Conservation (phyloP, 805 yeast species). For the Metschnikowia drakensbergensis region DNA sequence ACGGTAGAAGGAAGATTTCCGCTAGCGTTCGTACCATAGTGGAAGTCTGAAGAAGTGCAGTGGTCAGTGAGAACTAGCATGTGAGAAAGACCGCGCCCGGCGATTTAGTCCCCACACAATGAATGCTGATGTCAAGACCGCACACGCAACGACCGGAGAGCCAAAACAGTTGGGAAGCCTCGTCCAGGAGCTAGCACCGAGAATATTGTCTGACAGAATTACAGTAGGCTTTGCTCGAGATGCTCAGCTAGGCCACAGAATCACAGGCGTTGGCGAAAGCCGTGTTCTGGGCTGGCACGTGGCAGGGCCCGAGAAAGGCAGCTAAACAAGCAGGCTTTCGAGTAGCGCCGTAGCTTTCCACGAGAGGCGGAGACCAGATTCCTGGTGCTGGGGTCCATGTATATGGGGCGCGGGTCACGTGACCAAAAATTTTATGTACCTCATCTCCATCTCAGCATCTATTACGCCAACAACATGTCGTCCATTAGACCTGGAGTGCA, state of each 20-base stretch:
- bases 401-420: conserved; percentile 7
- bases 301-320: too few species aligned
- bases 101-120: neutral
- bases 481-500: conserved; percentile 62
- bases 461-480: conserved; percentile 52
- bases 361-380: too few species aligned
- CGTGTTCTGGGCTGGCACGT: too few species aligned
- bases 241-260: too few species aligned
- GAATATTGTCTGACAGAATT: too few species aligned
- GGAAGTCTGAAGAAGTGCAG: neutral
- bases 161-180: too few species aligned
- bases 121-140: neutral
- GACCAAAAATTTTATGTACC: conserved; percentile 10
- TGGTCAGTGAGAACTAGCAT: neutral
- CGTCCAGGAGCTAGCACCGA: too few species aligned
- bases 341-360: too few species aligned
- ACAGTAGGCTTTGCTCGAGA: too few species aligned
- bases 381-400: neutral
- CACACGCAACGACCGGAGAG: neutral
- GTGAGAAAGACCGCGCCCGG: neutral
- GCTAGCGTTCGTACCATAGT: conserved; percentile 12
- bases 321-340: too few species aligned
- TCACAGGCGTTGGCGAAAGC: too few species aligned
- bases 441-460: conserved; percentile 5
- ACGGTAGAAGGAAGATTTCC: conserved; percentile 14